Conservation (phyloP, 2,329 filamentous ascomycete species). For the Verticillium klebahnii region DNA sequence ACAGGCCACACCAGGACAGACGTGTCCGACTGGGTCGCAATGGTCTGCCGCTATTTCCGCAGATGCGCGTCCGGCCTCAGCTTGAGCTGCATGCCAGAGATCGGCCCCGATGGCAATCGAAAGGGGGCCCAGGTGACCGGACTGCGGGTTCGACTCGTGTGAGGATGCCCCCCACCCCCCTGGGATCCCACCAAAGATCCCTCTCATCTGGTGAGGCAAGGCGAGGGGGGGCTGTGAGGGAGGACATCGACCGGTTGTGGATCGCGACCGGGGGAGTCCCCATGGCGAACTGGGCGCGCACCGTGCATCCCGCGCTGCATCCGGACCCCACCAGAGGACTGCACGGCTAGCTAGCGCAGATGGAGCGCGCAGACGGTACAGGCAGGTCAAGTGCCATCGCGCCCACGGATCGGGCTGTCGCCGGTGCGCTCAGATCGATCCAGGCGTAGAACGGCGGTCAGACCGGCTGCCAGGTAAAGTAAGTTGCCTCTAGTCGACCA, state of each 20-base stretch:
- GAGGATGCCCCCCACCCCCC: neutral
- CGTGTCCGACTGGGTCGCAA: neutral
- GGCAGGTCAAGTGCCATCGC: neutral
- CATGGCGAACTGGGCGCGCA: too few species aligned
- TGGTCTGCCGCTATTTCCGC: neutral
- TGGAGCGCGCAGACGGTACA: neutral
- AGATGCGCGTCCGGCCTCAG: neutral
- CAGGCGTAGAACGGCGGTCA: neutral
- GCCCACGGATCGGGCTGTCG: neutral
- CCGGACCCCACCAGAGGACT: too few species aligned
- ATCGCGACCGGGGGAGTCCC: too few species aligned
- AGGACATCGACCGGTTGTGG: too few species aligned
- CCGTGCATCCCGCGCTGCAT: too few species aligned
- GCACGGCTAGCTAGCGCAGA: too few species aligned
- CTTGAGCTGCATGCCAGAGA: neutral
- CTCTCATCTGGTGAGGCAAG: too few species aligned
- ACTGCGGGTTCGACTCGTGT: neutral
- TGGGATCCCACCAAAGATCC: neutral
- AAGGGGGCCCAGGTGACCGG: neutral
- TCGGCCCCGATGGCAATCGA: neutral
- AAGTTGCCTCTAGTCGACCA: neutral
- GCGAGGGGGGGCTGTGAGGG: too few species aligned
- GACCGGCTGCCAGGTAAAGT: neutral
- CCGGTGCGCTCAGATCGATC: neutral
- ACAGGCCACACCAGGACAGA: neutral